phyloP scores from a whole-genome alignment of 805 yeast species.

The Blastobotrys attinorum region DNA sequence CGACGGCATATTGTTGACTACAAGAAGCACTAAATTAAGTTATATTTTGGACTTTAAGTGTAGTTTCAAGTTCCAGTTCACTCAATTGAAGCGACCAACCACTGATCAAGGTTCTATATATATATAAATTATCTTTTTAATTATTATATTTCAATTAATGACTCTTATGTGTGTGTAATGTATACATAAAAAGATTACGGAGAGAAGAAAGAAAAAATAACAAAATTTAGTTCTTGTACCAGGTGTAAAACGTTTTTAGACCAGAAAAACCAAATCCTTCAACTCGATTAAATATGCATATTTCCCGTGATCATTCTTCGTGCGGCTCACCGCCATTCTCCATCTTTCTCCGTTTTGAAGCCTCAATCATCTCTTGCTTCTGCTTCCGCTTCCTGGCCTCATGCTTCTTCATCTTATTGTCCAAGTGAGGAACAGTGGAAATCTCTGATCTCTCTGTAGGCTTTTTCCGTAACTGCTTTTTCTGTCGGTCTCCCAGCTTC shows the following conservation, averaged over 20 bases:
- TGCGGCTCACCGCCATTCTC: no score
- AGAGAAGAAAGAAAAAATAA: no score
- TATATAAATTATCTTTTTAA: neutral
- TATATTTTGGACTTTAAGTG: neutral
- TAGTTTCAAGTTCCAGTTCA: neutral
- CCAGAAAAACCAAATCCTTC: no score
- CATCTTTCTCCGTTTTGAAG: slow-evolving; percentile 15
- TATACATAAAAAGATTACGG: no score
- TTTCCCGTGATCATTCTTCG: no score
- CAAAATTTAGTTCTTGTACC: no score
- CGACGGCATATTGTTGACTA: slow-evolving; percentile 92
- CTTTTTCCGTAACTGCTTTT: slow-evolving; percentile 49
- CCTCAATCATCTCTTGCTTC: slow-evolving; percentile 55
- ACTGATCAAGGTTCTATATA: neutral
- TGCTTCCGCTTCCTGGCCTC: slow-evolving; percentile 43
- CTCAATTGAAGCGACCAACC: neutral
- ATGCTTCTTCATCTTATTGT: neutral
- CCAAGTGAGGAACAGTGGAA: slow-evolving; percentile 41
- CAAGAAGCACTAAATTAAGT: slow-evolving; percentile 32
- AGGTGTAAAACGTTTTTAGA: no score
- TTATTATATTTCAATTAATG: neutral
- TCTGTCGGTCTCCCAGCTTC: slow-evolving; percentile 56
- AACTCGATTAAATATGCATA: no score
- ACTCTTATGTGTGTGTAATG: neutral
- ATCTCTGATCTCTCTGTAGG: slow-evolving; percentile 61